Evolutionary conservation across 2,329 filamentous ascomycete genomes (phyloP).

Genomic region (Cryoendolithus antarcticus): DNA sequence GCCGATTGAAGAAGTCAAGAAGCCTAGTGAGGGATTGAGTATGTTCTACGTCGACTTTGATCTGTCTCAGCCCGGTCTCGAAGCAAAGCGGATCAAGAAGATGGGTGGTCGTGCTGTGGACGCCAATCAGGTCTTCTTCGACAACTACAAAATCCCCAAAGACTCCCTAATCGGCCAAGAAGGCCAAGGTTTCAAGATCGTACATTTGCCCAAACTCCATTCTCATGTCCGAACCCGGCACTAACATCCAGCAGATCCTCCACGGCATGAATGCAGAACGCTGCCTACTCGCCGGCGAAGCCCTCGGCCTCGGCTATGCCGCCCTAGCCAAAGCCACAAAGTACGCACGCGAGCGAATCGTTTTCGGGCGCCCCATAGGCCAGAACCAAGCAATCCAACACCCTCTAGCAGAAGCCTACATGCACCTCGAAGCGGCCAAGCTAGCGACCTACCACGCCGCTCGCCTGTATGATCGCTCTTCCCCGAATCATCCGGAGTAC

Average conservation of each 20-base stretch:
- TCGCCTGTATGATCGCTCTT: constrained; percentile 42
- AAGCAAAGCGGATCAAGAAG: constrained; percentile 63
- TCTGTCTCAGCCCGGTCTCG: constrained; percentile 44
- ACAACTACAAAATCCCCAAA: constrained; percentile 57
- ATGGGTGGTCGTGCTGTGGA: constrained; percentile 77
- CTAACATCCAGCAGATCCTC: constrained; percentile 20
- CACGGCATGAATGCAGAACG: constrained; percentile 40
- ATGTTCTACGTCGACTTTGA: constrained; percentile 73
- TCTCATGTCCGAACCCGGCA: too few relatives aligned
- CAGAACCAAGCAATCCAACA: constrained; percentile 49
- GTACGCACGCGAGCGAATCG: constrained; percentile 38
- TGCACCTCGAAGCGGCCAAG: constrained; percentile 50
- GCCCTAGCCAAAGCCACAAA: constrained; percentile 26
- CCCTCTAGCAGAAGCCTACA: constrained; percentile 46
- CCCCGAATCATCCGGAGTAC: constrained; percentile 16
- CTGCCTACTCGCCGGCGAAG: constrained; percentile 54
- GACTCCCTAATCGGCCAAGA: constrained; percentile 58
- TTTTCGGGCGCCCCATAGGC: constrained; percentile 47
- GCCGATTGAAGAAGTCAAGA: constrained; percentile 52
- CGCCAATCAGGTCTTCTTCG: constrained; percentile 81
- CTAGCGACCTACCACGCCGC: constrained; percentile 50
- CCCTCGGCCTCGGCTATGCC: constrained; percentile 66
- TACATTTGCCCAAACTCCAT: constrained; percentile 9
- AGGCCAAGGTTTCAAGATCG: constrained; percentile 65
- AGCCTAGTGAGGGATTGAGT: constrained; percentile 60